Evolutionary conservation across 2,329 filamentous ascomycete species (phyloP), one percentile per base, ranked within the genome.

Genomic region (Myriosclerotinia duriaeana): DNA sequence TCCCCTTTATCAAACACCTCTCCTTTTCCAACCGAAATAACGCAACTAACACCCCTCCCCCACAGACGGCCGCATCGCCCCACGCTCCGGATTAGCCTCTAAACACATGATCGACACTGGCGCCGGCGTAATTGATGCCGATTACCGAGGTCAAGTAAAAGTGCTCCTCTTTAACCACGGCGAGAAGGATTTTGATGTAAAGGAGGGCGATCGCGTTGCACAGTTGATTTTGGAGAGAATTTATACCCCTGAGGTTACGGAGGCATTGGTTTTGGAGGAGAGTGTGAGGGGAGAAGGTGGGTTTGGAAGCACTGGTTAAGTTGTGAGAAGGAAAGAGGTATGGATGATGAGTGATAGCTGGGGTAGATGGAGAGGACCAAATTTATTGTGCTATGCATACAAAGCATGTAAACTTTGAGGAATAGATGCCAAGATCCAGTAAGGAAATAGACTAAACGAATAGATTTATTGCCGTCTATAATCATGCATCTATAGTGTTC

Each of bases 81-180:
- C 93, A 12, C 90, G 93, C 71, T 95, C 91, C n/a, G 93, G 93
- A 58, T 88, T 97, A 46, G 94, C 94, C 2, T 84, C 88, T 68
- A 99, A 99, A 82, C 88, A 98, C 81, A 95, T 93, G 80, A 98
- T 99, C 77, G 93, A 97, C 78, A 95, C 91, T 0, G 93, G 96
- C 69, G 95, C 95, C 0, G 95, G 95, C 65, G 95, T 99, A 71
- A 98, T 99, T 74, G 95, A 99, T 78, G 93, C 94, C 44, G 95
- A 99, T 79, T 99, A 99, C 82, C 87, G 95, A 46, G 95, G 95
- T 26, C 91, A 91, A 72, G 89, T 99, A 74, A 97, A 96, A 83
- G 90, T 99, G 36, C 84, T 99, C 72, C 86, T 99, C 63, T 98
- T 98, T 79, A 99, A 99, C 81, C 89, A 96, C 78, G 85, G 85